A percentile compares a stretch with the other conserved stretches of the same genome.
phyloP scores from a whole-genome alignment of 106 monocot species.

The Xerophyta viscosa region DNA sequence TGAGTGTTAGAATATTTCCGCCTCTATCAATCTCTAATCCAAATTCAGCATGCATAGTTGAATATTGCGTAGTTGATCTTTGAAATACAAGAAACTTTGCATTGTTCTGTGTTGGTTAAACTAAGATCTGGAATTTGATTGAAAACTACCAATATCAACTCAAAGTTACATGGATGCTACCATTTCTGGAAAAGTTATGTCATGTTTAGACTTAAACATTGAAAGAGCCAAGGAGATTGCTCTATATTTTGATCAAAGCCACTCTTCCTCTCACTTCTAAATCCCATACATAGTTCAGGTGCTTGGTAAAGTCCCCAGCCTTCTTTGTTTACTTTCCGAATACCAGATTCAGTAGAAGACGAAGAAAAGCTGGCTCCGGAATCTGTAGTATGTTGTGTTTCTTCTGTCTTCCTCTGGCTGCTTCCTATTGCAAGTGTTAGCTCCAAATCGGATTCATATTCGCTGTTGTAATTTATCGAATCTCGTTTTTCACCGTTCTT shows the following conservation, averaged over 20 bases:
- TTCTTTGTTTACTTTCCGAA: slow-evolving; percentile 9
- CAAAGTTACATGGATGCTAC: neutral
- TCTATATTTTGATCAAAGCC: slow-evolving; percentile 11
- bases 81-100: too few species aligned
- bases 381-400: slow-evolving; percentile 17
- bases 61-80: too few species aligned
- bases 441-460: slow-evolving; percentile 27
- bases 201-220: slow-evolving; percentile 53
- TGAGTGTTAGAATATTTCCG: too few species aligned
- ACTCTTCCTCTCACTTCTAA: slow-evolving; percentile 14
- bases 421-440: slow-evolving; percentile 63
- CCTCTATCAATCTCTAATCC: too few species aligned
- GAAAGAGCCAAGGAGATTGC: slow-evolving; percentile 54
- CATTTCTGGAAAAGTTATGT: slow-evolving; percentile 18
- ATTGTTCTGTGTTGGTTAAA: too few species aligned
- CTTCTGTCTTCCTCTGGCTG: slow-evolving; percentile 37
- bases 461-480: slow-evolving; percentile 4
- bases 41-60: too few species aligned
- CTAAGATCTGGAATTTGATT: too few species aligned
- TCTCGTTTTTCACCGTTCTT: slow-evolving; percentile 9
- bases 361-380: slow-evolving; percentile 37
- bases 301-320: slow-evolving; percentile 20
- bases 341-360: slow-evolving; percentile 34
- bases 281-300: slow-evolving; percentile 10
- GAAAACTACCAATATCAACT: too few species aligned